Evolutionary conservation across 352 stramenopile species (phyloP).

Genomic region (Phytophthora litchii): DNA sequence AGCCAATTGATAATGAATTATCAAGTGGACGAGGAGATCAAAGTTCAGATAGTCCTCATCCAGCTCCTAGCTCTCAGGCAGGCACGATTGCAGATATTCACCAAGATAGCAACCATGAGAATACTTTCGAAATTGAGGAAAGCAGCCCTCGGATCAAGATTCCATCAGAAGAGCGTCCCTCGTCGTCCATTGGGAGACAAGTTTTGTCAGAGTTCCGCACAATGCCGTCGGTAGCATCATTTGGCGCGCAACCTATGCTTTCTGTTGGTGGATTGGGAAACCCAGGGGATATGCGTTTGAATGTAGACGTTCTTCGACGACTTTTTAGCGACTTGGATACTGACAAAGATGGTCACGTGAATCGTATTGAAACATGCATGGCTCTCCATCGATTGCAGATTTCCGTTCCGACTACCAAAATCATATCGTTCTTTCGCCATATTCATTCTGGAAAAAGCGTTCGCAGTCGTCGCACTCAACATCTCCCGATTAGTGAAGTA

Average conservation of each 20-base stretch:
- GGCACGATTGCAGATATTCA: not conserved
- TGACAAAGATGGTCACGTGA: conserved; percentile 71
- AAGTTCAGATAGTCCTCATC: not conserved
- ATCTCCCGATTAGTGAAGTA: conserved; percentile 54
- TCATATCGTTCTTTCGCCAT: conserved; percentile 72
- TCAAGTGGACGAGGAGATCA: not conserved
- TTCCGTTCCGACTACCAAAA: conserved; percentile 53
- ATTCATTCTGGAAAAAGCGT: conserved; percentile 35
- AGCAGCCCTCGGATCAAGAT: conserved; percentile 7
- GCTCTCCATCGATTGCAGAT: conserved; percentile 78
- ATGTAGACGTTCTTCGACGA: conserved; percentile 63
- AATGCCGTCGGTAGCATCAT: conserved; percentile 63
- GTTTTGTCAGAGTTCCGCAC: conserved; percentile 77
- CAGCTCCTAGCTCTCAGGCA: not conserved
- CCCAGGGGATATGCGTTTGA: conserved; percentile 32
- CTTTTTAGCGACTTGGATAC: conserved; percentile 83
- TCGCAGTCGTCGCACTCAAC: conserved; percentile 3
- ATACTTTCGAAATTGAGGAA: conserved; percentile 5
- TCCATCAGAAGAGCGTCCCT: conserved; percentile 9
- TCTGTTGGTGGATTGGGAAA: conserved; percentile 16
- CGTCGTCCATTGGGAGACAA: conserved; percentile 66
- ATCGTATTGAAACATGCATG: conserved; percentile 74
- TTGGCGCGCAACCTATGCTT: conserved; percentile 40
- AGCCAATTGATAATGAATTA: not conserved
- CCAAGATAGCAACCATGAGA: conserved; percentile 2